These are phyloP conservation scores for Boletus tomentosulus DNA, from an alignment of 768 basidiomycete genomes.

Conservation along the genomic window DNA sequence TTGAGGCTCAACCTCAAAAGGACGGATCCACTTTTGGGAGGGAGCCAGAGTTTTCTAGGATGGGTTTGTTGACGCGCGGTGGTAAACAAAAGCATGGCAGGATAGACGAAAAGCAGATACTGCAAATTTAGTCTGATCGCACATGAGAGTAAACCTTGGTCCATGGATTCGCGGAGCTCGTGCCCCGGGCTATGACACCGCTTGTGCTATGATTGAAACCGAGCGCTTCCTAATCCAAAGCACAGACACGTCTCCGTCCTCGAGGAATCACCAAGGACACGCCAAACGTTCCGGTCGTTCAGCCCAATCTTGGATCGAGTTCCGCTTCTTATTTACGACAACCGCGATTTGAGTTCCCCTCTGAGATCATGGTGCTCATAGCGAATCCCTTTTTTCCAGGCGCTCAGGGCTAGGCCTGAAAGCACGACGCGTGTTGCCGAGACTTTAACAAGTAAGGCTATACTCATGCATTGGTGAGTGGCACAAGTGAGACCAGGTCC, in stretches of 20 bases:
- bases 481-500: conserved; percentile 9
- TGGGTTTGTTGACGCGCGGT: conserved; percentile 24
- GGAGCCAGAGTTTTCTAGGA: conserved; percentile 23
- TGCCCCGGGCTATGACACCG: conserved; percentile 26
- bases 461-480: conserved; percentile 21
- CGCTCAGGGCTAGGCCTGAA: conserved; percentile 24
- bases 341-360: conserved; percentile 43
- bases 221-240: conserved; percentile 26
- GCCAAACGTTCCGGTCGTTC: conserved; percentile 9
- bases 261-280: conserved; percentile 46
- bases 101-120: conserved; percentile 22
- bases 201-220: conserved; percentile 29
- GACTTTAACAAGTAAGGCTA: conserved; percentile 21
- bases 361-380: conserved; percentile 16
- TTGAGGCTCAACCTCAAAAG: conserved; percentile 16
- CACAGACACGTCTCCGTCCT: conserved; percentile 35
- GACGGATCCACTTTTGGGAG: conserved; percentile 12
- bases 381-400: conserved; percentile 19
- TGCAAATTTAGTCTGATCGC: conserved; percentile 33
- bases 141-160: conserved; percentile 26
- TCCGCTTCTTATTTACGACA: conserved; percentile 41
- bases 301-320: conserved; percentile 33
- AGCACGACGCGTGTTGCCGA: conserved; percentile 26
- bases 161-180: conserved; percentile 32
- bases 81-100: conserved; percentile 32